These are phyloP conservation scores for Monosporozyma unispora DNA, from an alignment of 805 yeast genomes.

Conservation along the genomic window DNA sequence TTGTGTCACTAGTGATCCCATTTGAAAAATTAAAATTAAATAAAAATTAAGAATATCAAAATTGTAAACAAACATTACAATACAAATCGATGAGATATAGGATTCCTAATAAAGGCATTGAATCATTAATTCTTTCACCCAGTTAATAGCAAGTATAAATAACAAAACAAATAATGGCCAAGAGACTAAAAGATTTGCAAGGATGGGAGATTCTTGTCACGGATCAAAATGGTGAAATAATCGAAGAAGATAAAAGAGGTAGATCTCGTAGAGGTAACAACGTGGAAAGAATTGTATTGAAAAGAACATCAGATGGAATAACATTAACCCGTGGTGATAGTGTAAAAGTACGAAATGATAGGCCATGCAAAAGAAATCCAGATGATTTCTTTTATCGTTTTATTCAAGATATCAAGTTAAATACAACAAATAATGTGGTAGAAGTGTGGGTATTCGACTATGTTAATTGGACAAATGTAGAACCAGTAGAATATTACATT, in stretches of 20 bases:
- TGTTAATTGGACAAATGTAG: slow-evolving; percentile 32
- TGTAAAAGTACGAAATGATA: slow-evolving; percentile 31
- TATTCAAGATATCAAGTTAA: slow-evolving; percentile 41
- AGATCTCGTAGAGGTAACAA: slow-evolving; percentile 11
- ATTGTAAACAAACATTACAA: slow-evolving; percentile 1
- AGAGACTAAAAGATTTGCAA: slow-evolving; percentile 10
- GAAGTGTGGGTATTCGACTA: slow-evolving; percentile 42
- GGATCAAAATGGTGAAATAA: slow-evolving; percentile 14
- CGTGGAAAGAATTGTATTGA: slow-evolving; percentile 15
- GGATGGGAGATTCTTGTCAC: slow-evolving; percentile 19
- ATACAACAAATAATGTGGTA: slow-evolving; percentile 36
- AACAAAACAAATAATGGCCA: slow-evolving; percentile 12
- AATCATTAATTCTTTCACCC: background rate
- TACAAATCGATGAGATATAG: background rate
- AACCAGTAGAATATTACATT: slow-evolving; percentile 17
- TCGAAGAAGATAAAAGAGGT: slow-evolving; percentile 8
- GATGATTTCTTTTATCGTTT: slow-evolving; percentile 16
- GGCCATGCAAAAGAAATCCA: background rate
- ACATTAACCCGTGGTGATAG: slow-evolving; percentile 44
- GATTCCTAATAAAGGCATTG: background rate
- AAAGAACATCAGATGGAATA: slow-evolving; percentile 37
- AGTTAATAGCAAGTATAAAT: background rate
- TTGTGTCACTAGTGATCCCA: background rate
- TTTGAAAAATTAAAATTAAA: background rate
- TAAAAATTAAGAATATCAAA: background rate